Conservation (phyloP, 495 filamentous ascomycete genomes). For the Achaetomiella virescens region DNA sequence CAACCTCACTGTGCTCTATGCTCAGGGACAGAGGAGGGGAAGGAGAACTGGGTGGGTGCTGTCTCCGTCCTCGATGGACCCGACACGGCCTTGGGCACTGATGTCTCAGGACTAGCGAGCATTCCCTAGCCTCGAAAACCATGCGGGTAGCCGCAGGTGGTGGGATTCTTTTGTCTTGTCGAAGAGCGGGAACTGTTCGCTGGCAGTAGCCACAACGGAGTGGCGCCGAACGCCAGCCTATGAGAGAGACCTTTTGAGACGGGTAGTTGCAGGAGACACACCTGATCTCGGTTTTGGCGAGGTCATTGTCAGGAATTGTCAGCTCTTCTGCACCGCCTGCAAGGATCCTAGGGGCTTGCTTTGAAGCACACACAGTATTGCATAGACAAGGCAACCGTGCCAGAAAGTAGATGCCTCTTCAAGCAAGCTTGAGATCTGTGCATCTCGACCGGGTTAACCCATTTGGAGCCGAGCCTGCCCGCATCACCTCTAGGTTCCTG, state of each 20-base stretch:
- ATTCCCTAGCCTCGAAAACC: background rate
- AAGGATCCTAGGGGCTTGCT: background rate
- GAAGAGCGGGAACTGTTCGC: conserved; percentile 11
- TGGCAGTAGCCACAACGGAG: background rate
- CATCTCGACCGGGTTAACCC: conserved; percentile 14
- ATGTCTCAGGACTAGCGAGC: background rate
- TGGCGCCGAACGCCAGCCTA: conserved; percentile 12
- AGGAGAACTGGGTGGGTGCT: background rate
- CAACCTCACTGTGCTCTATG: conserved; percentile 4
- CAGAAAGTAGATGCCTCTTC: conserved; percentile 8
- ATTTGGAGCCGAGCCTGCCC: background rate
- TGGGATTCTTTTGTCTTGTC: background rate
- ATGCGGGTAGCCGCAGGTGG: conserved; percentile 12
- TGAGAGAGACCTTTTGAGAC: conserved; percentile 3
- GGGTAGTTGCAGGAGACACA: conserved; percentile 16
- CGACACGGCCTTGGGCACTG: conserved; percentile 2
- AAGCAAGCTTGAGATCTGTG: background rate
- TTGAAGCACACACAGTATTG: too few species aligned
- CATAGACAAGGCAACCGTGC: conserved; percentile 16
- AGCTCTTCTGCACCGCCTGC: background rate
- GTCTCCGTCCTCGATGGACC: conserved; percentile 1
- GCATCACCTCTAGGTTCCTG: conserved; percentile 5
- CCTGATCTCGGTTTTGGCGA: conserved; percentile 15
- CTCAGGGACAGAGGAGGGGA: background rate
- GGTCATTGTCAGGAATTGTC: conserved; percentile 4